Evolutionary conservation across 108 stramenopile species (phyloP).

Genomic region (Skeletonema grethae): DNA sequence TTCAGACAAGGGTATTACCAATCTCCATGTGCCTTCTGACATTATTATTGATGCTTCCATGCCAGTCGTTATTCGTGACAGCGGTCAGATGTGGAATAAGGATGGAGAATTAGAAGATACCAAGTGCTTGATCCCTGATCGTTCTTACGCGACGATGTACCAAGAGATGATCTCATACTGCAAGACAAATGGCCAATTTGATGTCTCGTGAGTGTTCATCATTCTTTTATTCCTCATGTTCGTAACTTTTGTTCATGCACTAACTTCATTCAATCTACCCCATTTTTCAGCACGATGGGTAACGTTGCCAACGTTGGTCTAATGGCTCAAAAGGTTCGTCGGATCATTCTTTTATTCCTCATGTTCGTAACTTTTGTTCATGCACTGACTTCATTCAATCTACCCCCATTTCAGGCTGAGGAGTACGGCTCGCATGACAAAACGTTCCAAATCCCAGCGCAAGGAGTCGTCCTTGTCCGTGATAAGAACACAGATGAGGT

Average conservation of each 20-base stretch:
- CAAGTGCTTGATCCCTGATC: conserved; percentile 92
- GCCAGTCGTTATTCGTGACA: conserved; percentile 91
- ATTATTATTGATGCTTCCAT: conserved; percentile 94
- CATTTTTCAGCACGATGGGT: conserved; percentile 61
- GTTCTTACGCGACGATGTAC: conserved; percentile 92
- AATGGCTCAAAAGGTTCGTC: conserved; percentile 94
- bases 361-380: neutral
- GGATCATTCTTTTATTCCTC: neutral
- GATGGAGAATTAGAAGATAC: conserved; percentile 85
- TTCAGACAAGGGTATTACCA: conserved; percentile 91
- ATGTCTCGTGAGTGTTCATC: conserved; percentile 60
- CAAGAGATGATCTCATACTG: conserved; percentile 87
- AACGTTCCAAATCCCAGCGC: conserved; percentile 82
- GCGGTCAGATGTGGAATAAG: conserved; percentile 96
- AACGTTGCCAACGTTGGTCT: conserved; percentile 87
- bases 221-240: neutral
- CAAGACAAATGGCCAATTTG: conserved; percentile 88
- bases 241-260: neutral
- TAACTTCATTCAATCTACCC: neutral
- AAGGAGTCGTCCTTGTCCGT: conserved; percentile 72
- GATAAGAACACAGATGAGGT: conserved; percentile 80
- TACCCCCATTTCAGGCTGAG: conserved; percentile 72
- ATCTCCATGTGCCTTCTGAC: conserved; percentile 72
- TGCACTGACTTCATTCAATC: neutral
- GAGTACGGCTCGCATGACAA: conserved; percentile 96